Evolutionary conservation across 2,329 filamentous ascomycete genomes (phyloP).

Genomic region (Ascomycota sp.): DNA sequence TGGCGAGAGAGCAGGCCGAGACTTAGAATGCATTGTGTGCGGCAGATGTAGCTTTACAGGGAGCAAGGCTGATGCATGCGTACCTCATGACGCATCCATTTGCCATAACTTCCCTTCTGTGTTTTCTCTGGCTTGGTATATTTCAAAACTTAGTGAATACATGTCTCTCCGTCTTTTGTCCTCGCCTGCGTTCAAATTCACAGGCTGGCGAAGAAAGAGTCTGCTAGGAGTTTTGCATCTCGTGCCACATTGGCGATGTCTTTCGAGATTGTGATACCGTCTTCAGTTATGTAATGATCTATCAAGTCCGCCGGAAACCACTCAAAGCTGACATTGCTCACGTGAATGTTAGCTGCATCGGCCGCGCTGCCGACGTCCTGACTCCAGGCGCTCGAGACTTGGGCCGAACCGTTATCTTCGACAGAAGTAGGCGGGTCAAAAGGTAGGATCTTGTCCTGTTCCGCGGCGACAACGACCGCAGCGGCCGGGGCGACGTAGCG

Average conservation of each 20-base stretch:
- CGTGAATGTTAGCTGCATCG: slow-evolving; percentile 6
- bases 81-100: too few species aligned
- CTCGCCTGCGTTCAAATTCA: slow-evolving; percentile 6
- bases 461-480: slow-evolving; percentile 34
- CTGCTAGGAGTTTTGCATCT: slow-evolving; percentile 14
- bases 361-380: not conserved
- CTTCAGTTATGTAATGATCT: slow-evolving; percentile 33
- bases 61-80: too few species aligned
- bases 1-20: slow-evolving; percentile 16
- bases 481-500: slow-evolving; percentile 23
- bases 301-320: slow-evolving; percentile 32
- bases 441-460: slow-evolving; percentile 36
- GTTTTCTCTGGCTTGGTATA: too few species aligned
- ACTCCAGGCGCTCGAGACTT: slow-evolving; percentile 18
- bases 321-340: slow-evolving; percentile 38
- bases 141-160: too few species aligned
- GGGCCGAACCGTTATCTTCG: slow-evolving; percentile 27
- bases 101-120: too few species aligned
- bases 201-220: slow-evolving; percentile 21
- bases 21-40: slow-evolving; percentile 3
- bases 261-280: slow-evolving; percentile 20
- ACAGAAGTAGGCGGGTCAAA: slow-evolving; percentile 20
- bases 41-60: not conserved
- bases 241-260: slow-evolving; percentile 20
- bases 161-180: too few species aligned